Evolutionary conservation across 805 yeast species (phyloP), one percentile per base, ranked within the genome.

Genomic region (Ogataea ganodermae): DNA sequence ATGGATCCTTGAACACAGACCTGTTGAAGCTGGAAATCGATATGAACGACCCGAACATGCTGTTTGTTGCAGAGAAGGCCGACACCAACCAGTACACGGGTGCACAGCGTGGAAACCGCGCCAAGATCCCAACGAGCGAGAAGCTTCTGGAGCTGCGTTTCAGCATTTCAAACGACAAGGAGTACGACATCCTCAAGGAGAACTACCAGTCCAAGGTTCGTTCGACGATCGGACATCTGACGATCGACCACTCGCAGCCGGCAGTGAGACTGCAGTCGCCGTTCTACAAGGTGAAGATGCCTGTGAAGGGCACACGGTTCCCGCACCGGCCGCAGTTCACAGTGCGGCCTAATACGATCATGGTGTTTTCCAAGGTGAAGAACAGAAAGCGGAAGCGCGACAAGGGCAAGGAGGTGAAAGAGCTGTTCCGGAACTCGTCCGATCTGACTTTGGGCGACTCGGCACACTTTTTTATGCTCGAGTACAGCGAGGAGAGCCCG

Each of bases 141-240:
- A 76, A 75, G 51, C 62, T 73, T 23, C 58, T 89, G 17, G 75
- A 77, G 30, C 64, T 74, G 49, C 84, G 86, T 54, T 89, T 86
- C 68, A 86, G 88, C 63, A 76, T 92, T 32, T 90, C 97, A 6
- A 94, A 94, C 67, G 99, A 94, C 66, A 77, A 79, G 36, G 86
- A 85, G 35, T 94, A 94, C 65, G 96, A 89, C 48, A 69, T 85
- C 44, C 72, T 94, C 55, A 86, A 86, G 60, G 86, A 83, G 48
- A 91, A 89, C 59, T 90, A 91, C 64, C 96, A 90, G 63, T 82
- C 95, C 32, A 92, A 89, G 71, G 88, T 92, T 30, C 83, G 99
- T 65, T 82, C 96, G 2, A 95, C 96, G 6, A 83, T 94, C 59
- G 96, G 97, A 37, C 89, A 92, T 56, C 74, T 94, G 52, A 84